Base-by-base conservation (phyloP, 306 rosid species). In the Vachellia collinsii region DNA sequence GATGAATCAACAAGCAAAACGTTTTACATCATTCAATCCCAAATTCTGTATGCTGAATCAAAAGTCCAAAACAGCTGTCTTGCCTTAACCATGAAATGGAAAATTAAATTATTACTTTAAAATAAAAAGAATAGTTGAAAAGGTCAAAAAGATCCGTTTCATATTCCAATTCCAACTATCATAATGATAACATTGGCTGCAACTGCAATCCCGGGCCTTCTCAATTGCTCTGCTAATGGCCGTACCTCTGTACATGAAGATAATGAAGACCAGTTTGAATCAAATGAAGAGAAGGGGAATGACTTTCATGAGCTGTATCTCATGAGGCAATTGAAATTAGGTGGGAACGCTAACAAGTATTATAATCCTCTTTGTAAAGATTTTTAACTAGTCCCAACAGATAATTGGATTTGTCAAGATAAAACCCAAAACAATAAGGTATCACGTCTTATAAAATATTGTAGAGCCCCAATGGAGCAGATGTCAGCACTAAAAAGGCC, bases 391-490 rank as follows among this genome's bases (percentile, higher is more conserved):
- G 37, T 3, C 46, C 47, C 0, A 54, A 37, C 29, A 73, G 36
- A 37, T 5, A 11, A 53, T 44, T n/a, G 11, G n/a, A 70, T 43
- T 46, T 25, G 23, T 68, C 50, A 19, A 67, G 36, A 39, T 20
- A n/a, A 16, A 50, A 50, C 5, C 56, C 56, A 50, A 17, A 14
- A 17, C 20, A 8, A 50, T 50, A 20, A 5, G 13, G 34, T 8
- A 25, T 29, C 0, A 4, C 3, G 36, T 23, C 23, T n/a, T 10
- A 37, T 17, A 36, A 36, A 11, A 20, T 22, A 43, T 7, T 76
- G 85, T 86, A 62, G 76, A 61, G 81, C 62, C 73, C 86, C 22
- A 79, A 82, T 82, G 88, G 88, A 84, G 81, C 90, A 87, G 81
- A 87, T 82, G 79, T 81, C 72, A 70, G 84, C 81, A 84, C 46